Evolutionary conservation across 257 asterid species (phyloP), one percentile per base, ranked within the genome.

Genomic region (Solanum virginianum): DNA sequence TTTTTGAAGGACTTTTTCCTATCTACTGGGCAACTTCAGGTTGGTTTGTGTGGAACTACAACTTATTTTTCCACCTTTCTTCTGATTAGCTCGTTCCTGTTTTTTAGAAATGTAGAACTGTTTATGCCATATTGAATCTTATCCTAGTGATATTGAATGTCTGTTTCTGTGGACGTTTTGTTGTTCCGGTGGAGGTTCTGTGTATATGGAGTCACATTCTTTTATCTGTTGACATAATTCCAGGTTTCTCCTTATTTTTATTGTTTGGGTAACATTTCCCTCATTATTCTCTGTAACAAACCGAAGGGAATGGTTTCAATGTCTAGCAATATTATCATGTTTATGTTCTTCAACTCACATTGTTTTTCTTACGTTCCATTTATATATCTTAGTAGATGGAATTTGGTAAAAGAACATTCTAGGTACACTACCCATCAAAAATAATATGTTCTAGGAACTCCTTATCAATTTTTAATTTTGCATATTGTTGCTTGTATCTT

Each of bases 21-120:
- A 22, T 93, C 98, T 85, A 86, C 96, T 57, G 99, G 98, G 83
- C 98, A 95, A 88, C 92, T 94, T 85, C 97, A 95, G 98, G 99
- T 96, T 84, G 63, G 83, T 89, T 89, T 74, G 29, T 51, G 39
- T 84, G 80, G 69, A 71, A 68, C 86, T 87, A 83, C 83, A 36
- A 36, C 45, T 86, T 56, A 81, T 85, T 54, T 83, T 86, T n/a
- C 75, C 36, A 62, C 56, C 36, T 71, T 71, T 71, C 32, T 41
- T 43, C 12, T 20, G 56, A 43, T 18, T 41, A 71, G 43, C 54
- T 71, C 9, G 80, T 6, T 72, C 80, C 80, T 43, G 36, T 20
- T 20, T 72, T 29, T 77, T 53, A 77, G 63, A 53, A 77, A 9
- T 51, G 8, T 51, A 26, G 82, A 77, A 53, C 14, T 53, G 22